phyloP scores from a whole-genome alignment of 2,329 filamentous ascomycete genomes.

The Nannizziopsis barbatae region DNA sequence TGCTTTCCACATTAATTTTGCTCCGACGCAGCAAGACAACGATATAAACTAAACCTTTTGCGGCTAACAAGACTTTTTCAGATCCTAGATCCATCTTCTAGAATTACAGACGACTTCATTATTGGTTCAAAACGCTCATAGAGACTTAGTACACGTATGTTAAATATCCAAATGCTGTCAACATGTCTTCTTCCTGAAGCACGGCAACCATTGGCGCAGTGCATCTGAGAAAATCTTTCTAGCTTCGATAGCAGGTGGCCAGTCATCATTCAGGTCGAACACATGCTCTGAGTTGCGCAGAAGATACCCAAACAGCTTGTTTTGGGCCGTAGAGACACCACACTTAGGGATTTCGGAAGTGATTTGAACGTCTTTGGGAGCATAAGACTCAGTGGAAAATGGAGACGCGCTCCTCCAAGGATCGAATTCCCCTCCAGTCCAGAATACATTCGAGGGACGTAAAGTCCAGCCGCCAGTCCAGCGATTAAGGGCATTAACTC shows the following conservation, averaged over 20 bases:
- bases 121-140: too few species aligned
- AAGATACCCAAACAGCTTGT: constrained; percentile 39
- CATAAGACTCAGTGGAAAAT: constrained; percentile 32
- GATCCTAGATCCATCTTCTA: too few species aligned
- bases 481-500: constrained; percentile 30
- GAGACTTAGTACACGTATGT: too few species aligned
- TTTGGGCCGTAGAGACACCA: constrained; percentile 25
- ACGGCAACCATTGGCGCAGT: constrained; percentile 38
- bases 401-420: constrained; percentile 42
- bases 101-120: too few species aligned
- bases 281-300: constrained; percentile 38
- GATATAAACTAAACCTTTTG: too few species aligned
- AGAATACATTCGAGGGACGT: constrained; percentile 43
- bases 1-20: too few species aligned
- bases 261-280: constrained; percentile 35
- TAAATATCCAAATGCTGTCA: too few species aligned
- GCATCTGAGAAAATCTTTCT: constrained; percentile 32
- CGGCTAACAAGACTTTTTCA: too few species aligned
- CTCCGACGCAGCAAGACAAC: too few species aligned
- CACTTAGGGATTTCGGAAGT: constrained; percentile 37
- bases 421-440: constrained; percentile 41
- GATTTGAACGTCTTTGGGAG: constrained; percentile 28
- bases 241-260: constrained; percentile 24
- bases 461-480: constrained; percentile 42
- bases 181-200: constrained; percentile 25